phyloP scores from a whole-genome alignment of 202 grass and related monocot genomes.

The Zoysia matrella region DNA sequence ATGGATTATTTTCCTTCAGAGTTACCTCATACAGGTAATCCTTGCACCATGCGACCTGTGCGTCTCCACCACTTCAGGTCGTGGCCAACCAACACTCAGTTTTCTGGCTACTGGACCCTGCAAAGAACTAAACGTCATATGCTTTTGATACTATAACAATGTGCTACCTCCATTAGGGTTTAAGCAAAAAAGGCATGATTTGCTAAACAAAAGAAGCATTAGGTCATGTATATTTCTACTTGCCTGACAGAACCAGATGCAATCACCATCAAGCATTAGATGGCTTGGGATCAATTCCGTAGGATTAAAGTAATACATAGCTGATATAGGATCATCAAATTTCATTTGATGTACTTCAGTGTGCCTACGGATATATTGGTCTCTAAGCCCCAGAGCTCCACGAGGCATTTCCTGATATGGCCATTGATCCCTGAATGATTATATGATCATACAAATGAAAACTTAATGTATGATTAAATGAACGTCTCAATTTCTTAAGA shows the following conservation, averaged over 20 bases:
- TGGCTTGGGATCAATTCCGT: conserved; percentile 35
- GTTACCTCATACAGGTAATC: conserved; percentile 82
- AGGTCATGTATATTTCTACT: conserved; percentile 20
- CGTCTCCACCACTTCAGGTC: conserved; percentile 37
- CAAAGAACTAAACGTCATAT: conserved; percentile 36
- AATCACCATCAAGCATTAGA: conserved; percentile 66
- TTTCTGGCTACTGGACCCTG: conserved; percentile 65
- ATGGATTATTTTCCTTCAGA: neutral
- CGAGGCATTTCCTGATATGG: conserved; percentile 53
- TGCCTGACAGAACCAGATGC: conserved; percentile 65
- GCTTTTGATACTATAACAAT: conserved; percentile 2
- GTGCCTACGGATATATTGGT: conserved; percentile 65
- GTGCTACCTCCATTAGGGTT: neutral
- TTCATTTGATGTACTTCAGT: conserved; percentile 76
- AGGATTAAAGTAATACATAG: conserved; percentile 22
- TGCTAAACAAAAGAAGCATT: neutral
- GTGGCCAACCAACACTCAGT: conserved; percentile 35
- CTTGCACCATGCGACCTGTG: conserved; percentile 72
- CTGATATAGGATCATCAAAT: conserved; percentile 60
- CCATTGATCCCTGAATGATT: conserved; percentile 69
- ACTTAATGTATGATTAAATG: conserved; percentile 28
- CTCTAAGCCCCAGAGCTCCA: conserved; percentile 57
- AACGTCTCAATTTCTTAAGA: conserved; percentile 9
- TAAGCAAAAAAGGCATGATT: conserved; percentile 30
- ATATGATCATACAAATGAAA: conserved; percentile 23